Conservation (phyloP, 495 filamentous ascomycete genomes). For the Talaromyces thailandensis region DNA sequence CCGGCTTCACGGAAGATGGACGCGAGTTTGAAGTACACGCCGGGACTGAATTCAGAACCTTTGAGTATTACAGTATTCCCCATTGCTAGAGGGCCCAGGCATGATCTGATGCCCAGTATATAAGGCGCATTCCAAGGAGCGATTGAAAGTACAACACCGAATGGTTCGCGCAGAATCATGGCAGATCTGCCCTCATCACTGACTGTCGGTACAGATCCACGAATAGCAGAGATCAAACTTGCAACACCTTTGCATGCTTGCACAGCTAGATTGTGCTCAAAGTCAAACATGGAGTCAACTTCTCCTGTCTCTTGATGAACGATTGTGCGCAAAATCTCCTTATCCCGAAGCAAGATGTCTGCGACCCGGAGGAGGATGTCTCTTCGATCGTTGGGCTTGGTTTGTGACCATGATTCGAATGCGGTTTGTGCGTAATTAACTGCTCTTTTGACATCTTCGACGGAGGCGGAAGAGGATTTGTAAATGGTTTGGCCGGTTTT, state of each 20-base stretch:
- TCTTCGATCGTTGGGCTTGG: conserved; percentile 51
- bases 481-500: conserved; percentile 52
- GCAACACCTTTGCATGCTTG: conserved; percentile 63
- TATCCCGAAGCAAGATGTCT: conserved; percentile 53
- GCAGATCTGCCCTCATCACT: conserved; percentile 48
- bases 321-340: conserved; percentile 52
- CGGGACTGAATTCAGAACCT: conserved; percentile 67
- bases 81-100: conserved; percentile 69
- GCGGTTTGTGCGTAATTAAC: conserved; percentile 49
- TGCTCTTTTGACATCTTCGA: conserved; percentile 50
- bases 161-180: conserved; percentile 71
- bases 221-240: conserved; percentile 49
- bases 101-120: conserved; percentile 52
- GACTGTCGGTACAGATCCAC: conserved; percentile 52
- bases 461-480: conserved; percentile 50
- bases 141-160: conserved; percentile 71
- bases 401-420: conserved; percentile 61
- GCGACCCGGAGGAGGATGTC: conserved; percentile 66
- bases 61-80: conserved; percentile 76
- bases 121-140: conserved; percentile 77
- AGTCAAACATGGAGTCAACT: conserved; percentile 37
- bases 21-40: conserved; percentile 63
- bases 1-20: conserved; percentile 67
- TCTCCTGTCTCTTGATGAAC: conserved; percentile 65
- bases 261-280: conserved; percentile 53